phyloP scores from a whole-genome alignment of 306 rosid genomes.

The Rubus idaeus region DNA sequence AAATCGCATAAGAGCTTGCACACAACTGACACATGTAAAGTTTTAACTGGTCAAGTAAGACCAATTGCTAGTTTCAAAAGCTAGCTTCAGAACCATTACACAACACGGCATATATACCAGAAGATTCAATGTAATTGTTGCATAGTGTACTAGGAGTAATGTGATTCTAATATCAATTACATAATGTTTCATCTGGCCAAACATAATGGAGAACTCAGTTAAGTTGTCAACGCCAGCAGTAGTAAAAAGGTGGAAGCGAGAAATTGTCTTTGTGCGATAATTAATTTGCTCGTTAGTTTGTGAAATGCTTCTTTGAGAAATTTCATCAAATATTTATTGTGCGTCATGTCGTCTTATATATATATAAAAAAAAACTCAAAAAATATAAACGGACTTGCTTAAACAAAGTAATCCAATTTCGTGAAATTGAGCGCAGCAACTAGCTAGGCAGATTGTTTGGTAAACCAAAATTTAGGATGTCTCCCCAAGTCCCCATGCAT shows the following conservation, averaged over 20 bases:
- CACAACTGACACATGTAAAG: not conserved
- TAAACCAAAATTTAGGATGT: not conserved
- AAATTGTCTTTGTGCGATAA: not conserved
- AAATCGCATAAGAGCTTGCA: not conserved
- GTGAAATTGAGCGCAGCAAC: not conserved
- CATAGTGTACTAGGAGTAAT: not conserved
- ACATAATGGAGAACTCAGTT: not conserved
- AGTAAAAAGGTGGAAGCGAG: not conserved
- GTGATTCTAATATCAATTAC: not conserved
- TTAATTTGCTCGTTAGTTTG: not conserved
- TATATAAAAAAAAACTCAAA: not conserved
- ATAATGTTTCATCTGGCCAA: not conserved
- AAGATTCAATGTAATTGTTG: constrained; percentile 6
- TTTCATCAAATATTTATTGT: not conserved
- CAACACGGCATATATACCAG: not conserved
- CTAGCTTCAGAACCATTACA: not conserved
- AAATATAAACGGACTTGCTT: not conserved
- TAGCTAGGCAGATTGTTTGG: not conserved
- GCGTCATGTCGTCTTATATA: not conserved
- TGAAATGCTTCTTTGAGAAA: not conserved
- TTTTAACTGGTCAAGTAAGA: not conserved
- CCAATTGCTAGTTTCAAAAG: not conserved
- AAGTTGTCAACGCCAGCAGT: not conserved
- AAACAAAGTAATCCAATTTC: not conserved
- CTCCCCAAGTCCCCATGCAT: not conserved